Conservation (phyloP, 192 early-diverging fungal genomes). For the Funneliformis mosseae region DNA sequence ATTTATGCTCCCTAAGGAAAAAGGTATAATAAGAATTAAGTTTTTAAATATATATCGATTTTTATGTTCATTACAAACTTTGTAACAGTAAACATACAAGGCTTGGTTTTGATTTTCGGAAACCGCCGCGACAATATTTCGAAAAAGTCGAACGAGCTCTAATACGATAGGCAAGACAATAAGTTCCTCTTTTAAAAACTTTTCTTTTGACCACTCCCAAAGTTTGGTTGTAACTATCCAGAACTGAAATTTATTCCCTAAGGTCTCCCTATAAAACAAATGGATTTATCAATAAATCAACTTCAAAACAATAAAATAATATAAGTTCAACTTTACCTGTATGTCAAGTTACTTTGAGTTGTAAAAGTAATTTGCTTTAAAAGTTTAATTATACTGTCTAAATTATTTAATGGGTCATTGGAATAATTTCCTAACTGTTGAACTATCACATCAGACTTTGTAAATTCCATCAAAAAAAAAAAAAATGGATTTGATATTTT, state of each 20-base stretch:
- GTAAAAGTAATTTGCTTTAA: neutral
- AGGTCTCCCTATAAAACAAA: neutral
- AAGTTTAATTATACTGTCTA: neutral
- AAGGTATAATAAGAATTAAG: neutral
- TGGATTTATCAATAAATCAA: neutral
- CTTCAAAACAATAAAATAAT: neutral
- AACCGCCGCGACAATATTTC: slow-evolving; percentile 1
- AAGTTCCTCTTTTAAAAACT: neutral
- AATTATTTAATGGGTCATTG: neutral
- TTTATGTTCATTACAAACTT: neutral
- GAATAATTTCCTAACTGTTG: neutral
- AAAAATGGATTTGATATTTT: too few species aligned
- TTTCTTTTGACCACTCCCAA: neutral
- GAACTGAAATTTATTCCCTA: neutral
- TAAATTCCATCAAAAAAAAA: neutral
- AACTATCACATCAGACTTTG: neutral
- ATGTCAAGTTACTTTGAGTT: slow-evolving; percentile 9
- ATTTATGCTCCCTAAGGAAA: neutral
- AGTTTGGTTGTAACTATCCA: neutral
- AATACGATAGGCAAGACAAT: neutral
- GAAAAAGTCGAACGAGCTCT: neutral
- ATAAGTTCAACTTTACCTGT: neutral
- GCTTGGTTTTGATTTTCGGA: slow-evolving; percentile 16
- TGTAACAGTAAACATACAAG: neutral
- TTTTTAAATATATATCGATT: neutral